These are phyloP conservation scores for Globisporangium barbulae DNA, from an alignment of 352 stramenopile genomes.

Conservation along the genomic window DNA sequence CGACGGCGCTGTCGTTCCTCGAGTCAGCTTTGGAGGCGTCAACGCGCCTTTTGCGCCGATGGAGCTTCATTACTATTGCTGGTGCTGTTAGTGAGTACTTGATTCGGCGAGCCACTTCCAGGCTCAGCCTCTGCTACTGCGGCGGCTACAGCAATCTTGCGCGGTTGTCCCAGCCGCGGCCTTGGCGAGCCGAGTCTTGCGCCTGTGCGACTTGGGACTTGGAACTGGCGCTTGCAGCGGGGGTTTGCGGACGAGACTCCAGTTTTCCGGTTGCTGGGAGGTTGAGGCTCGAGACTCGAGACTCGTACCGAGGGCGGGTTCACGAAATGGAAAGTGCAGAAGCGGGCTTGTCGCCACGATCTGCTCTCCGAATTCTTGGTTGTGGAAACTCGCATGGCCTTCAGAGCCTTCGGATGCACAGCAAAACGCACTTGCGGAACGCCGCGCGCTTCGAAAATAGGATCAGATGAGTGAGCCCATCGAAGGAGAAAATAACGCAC, in stretches of 20 bases:
- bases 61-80: background rate
- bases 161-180: background rate
- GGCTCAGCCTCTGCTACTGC: background rate
- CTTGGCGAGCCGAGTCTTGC: slow-evolving; percentile 4
- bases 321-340: too few relatives aligned
- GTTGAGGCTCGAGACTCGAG: background rate
- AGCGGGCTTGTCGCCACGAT: too few relatives aligned
- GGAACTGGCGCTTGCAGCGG: background rate
- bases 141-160: slow-evolving; percentile 7
- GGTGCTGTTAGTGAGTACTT: background rate
- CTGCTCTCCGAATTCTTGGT: too few relatives aligned
- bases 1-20: background rate
- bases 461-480: too few relatives aligned
- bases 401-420: too few relatives aligned
- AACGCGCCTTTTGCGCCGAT: too few relatives aligned
- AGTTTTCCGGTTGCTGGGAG: slow-evolving; percentile 2
- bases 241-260: background rate
- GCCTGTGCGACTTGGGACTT: background rate
- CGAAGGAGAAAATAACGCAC: too few relatives aligned
- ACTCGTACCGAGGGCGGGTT: background rate
- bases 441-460: too few relatives aligned
- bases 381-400: too few relatives aligned
- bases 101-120: background rate
- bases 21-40: background rate
- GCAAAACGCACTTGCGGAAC: too few relatives aligned